Evolutionary conservation across 2,329 filamentous ascomycete genomes (phyloP), one percentile per base, ranked within the genome.

Genomic region (Colletotrichum cuscutae): DNA sequence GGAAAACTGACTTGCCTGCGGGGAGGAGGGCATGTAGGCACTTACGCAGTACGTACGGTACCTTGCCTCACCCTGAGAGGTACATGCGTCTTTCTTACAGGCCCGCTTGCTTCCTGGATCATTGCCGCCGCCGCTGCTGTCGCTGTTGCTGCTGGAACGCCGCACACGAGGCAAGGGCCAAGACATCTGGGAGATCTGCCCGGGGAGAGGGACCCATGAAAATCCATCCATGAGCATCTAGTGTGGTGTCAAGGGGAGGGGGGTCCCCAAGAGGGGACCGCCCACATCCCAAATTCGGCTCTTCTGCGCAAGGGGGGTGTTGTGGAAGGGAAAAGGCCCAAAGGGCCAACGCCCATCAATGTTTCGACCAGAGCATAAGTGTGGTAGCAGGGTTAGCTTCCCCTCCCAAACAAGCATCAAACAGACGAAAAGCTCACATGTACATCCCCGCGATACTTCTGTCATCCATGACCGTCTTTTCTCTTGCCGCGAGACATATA

Each of bases 341-440:
- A 32, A 75, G 35, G 61, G 56, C 49, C 46, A 32, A 75, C 76
- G 77, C 71, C 75, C 76, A 75, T 77, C 75, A 74, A 78, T 79
- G 81, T 84, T 83, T 84, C 79, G 80, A 79, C 79, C 66, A 65
- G 76, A 80, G 82, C 80, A 82, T 83, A 78, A 81, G 77, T 80
- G 78, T 81, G 77, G 76, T 63, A 67, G 49, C 71, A 72, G 67
- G 71, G 67, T 61, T 72, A 57, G 67, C 60, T 37, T 52, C 42
- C 65, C 75, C 68, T 78, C 80, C 82, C 79, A 85, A 83, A 86
- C 84, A 85, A 82, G 82, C 81, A 84, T 85, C 84, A 86, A 84
- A 84, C 84, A 80, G 76, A 80, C 68, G 58, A 73, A 65, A 64
- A 71, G 28, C 66, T 73, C 56, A 56, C 42, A 57, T 35, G 54